Evolutionary conservation across 441 rosid genomes (phyloP).

Genomic region (Geranium incanum): DNA sequence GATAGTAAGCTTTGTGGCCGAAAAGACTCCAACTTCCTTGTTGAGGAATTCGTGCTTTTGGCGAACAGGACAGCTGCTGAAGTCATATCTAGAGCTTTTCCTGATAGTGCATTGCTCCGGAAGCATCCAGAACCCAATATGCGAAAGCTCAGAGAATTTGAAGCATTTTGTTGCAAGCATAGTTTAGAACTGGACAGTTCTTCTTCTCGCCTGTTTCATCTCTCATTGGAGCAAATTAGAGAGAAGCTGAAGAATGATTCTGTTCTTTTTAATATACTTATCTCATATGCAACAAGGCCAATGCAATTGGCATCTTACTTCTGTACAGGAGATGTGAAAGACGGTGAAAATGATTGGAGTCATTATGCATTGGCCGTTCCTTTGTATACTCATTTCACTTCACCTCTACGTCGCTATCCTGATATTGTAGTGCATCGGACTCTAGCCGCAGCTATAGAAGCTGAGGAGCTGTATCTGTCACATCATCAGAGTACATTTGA

Average conservation of each 20-base stretch:
- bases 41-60: slow-evolving; percentile 93
- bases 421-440: slow-evolving; percentile 84
- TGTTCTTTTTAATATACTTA: slow-evolving; percentile 54
- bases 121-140: slow-evolving; percentile 85
- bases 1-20: slow-evolving; percentile 41
- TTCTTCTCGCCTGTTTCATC: slow-evolving; percentile 55
- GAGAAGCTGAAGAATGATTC: slow-evolving; percentile 66
- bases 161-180: slow-evolving; percentile 65
- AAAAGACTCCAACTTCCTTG: slow-evolving; percentile 57
- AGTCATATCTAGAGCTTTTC: slow-evolving; percentile 76
- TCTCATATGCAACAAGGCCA: slow-evolving; percentile 60
- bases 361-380: slow-evolving; percentile 87
- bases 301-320: slow-evolving; percentile 88
- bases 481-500: slow-evolving; percentile 18
- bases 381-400: slow-evolving; percentile 84
- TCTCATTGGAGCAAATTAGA: slow-evolving; percentile 49
- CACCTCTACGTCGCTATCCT: slow-evolving; percentile 85
- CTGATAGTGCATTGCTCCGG: slow-evolving; percentile 61
- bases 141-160: slow-evolving; percentile 81
- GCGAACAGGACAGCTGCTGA: slow-evolving; percentile 92
- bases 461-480: slow-evolving; percentile 49
- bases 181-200: slow-evolving; percentile 68
- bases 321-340: slow-evolving; percentile 60
- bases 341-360: slow-evolving; percentile 52
- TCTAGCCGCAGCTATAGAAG: slow-evolving; percentile 74